Base-by-base conservation (phyloP, 2,329 filamentous ascomycete species). In the Fonsecaea pedrosoi region DNA sequence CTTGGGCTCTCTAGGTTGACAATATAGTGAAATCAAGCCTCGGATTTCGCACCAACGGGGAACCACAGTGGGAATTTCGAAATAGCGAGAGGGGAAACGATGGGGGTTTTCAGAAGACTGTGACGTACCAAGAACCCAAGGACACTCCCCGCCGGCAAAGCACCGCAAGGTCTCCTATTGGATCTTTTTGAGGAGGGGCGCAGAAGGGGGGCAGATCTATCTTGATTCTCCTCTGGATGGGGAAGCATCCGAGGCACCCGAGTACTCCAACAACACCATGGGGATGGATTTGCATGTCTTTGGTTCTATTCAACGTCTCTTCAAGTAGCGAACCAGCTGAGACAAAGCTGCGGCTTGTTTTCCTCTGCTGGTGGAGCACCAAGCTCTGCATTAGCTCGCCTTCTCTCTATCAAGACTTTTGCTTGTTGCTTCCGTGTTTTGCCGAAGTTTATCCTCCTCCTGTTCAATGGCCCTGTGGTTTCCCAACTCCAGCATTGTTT, bases 31-130 rank as follows among this genome's bases (percentile, higher is more conserved):
- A 21, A 3, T 32, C 15, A 45, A 55, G 25, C 54, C 50, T 55
- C 38, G 40, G 54, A 55, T 55, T 48, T 60, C 62, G 62, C 62
- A 60, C 62, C 55, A 65, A 45, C 42, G 62, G 62, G 62, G 54
- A 58, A 54, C 7, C 9, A 18, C n/a, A 60, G 38, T 21, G 34
- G 32, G 21, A 21, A 10, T 45, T 37, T 53, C n/a, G 34, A 21
- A 37, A 25, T 40, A 3, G 34, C 15, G 48, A 48, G 60, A 53
- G 37, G 60, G 53, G 60, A 53, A 62, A 62, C 13, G 15, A 15
- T 45, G 32, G 59, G 34, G 7, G 13, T 25, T 12, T 61, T 13
- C 34, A 42, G 38, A 18, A 53, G 21, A 30, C 57, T 13, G 40
- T 60, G 57, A 60, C 57, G 57, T 50, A 25, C 8, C 4, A 18